These are phyloP conservation scores for fission yeast (Schizosaccharomyces pombe) DNA, from an alignment of 805 yeast genomes.

Conservation along the genomic window ASM294v3 CU329670.1:2409001-2409500, in stretches of 20 bases:
- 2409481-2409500: neutral
- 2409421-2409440: neutral
- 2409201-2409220: neutral
- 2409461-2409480: neutral
- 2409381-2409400: neutral
- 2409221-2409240: neutral
- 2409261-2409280: neutral
- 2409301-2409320: neutral
- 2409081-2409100: neutral
- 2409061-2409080: neutral
- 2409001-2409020: neutral
- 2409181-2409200: neutral
- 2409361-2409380: constrained; percentile 3
- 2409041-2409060: neutral
- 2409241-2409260: neutral
- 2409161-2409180: neutral
- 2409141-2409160: neutral
- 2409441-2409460: neutral
- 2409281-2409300: constrained; percentile 3
- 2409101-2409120: neutral
- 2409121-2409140: neutral
- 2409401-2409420: neutral
- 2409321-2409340: neutral
- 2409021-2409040: neutral
- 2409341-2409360: constrained; percentile 3